These are phyloP conservation scores for Serendipita indica DNA, from an alignment of 768 basidiomycete genomes.

Conservation along the genomic window DNA sequence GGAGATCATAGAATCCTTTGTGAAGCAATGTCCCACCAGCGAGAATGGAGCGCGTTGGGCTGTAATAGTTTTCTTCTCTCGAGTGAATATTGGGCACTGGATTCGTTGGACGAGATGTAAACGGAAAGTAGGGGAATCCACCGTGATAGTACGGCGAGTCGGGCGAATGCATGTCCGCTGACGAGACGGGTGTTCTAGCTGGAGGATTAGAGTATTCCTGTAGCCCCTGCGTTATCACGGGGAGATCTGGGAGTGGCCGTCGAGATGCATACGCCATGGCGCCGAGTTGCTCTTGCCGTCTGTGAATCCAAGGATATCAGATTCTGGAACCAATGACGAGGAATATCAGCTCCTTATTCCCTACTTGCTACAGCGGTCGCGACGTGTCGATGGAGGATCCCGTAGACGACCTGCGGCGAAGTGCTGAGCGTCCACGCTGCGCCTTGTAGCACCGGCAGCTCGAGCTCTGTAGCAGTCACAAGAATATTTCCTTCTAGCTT, in stretches of 20 bases:
- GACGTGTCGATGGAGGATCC: no score
- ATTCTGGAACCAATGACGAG: no score
- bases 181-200: not conserved
- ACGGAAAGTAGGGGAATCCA: slow-evolving; percentile 1
- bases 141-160: not conserved
- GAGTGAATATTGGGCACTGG: no score
- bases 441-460: no score
- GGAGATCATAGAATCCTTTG: slow-evolving; percentile 81
- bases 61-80: not conserved
- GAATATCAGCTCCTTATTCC: no score
- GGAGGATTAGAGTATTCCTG: not conserved
- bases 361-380: no score
- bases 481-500: no score
- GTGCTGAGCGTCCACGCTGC: no score
- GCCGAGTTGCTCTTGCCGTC: no score
- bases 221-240: not conserved
- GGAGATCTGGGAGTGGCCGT: not conserved
- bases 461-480: no score
- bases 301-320: no score
- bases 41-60: slow-evolving; percentile 26
- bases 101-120: not conserved
- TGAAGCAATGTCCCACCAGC: slow-evolving; percentile 62
- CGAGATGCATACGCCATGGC: slow-evolving; percentile 1
- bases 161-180: slow-evolving; percentile 1
- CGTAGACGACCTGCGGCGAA: no score